Evolutionary conservation across 306 rosid genomes (phyloP), one percentile per base, ranked within the genome.

Genomic region (Hippophae gyantsensis): DNA sequence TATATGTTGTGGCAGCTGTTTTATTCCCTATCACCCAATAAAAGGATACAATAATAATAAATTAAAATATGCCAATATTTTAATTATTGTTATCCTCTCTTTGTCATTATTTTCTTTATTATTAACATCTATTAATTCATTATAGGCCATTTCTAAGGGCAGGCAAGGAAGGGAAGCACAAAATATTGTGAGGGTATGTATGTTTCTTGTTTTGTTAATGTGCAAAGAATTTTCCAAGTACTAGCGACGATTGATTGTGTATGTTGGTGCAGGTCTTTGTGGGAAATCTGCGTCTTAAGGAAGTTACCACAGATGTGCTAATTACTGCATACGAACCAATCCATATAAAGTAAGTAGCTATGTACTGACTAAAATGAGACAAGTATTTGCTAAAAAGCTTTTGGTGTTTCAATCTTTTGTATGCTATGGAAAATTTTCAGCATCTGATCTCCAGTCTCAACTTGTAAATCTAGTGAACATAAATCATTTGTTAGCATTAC

Each of bases 111-210:
- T 48, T n/a, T 43, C 8, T 64, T 32, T 32, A 32, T 6, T 56
- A 45, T 55, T 46, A 44, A 55, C 26, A 54, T 48, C 56, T 44
- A 23, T 62, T 60, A 11, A 38, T 72, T 57, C 52, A 27, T 47
- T 13, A 32, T 48, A 87, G 96, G 81, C 96, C 32, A 83, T 87
- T 66, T 87, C 98, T 53, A 92, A 87, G 71, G 96, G 93, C 38
- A 64, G 93, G 58, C 95, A 87, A 76, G 98, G 98, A 81, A 79
- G 95, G 82, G 93, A 92, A 74, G 98, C 96, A 25, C 98, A 92
- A 83, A 92, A 87, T 69, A 69, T 82, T 56, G 89, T 92, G 68
- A 78, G 74, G 79, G 98, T 83, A 85, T 58, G 83, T 72, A 64
- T 26, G 38, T 26, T 41, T 55, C 27, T 12, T 52, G 53, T 52